Evolutionary conservation across 2,329 filamentous ascomycete genomes (phyloP).

Genomic region (Ilyonectria robusta): DNA sequence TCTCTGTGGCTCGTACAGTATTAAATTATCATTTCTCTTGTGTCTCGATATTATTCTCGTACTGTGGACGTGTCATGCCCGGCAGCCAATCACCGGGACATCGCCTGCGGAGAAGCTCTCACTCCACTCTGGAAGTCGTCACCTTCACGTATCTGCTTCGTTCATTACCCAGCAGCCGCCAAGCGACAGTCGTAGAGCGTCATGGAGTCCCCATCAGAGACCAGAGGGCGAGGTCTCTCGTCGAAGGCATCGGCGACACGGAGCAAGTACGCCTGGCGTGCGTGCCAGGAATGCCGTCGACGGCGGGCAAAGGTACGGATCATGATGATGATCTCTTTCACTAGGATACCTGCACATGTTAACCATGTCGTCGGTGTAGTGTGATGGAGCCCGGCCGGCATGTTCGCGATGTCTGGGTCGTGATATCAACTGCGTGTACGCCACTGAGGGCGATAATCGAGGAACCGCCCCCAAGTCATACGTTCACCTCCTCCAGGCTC

Average conservation of each 20-base stretch:
- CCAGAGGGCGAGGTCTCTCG: background rate
- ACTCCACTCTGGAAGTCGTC: too few species aligned
- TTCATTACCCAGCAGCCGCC: too few species aligned
- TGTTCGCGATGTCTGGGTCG: conserved; percentile 46
- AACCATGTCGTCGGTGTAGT: background rate
- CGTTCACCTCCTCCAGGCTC: conserved; percentile 1
- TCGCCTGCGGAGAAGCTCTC: too few species aligned
- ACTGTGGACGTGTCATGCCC: too few species aligned
- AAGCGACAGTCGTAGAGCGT: too few species aligned
- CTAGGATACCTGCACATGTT: background rate
- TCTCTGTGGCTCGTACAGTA: too few species aligned
- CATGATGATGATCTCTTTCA: too few species aligned
- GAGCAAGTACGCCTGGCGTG: conserved; percentile 43
- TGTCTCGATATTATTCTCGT: too few species aligned
- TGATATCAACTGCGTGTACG: conserved; percentile 45
- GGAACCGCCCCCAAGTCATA: conserved; percentile 3
- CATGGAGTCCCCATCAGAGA: background rate
- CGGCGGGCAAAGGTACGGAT: conserved; percentile 52
- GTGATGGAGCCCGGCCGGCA: conserved; percentile 5
- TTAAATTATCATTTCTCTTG: too few species aligned
- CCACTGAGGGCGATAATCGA: background rate
- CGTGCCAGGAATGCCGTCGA: conserved; percentile 55
- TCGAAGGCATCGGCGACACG: background rate
- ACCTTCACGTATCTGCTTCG: too few species aligned
- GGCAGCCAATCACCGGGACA: too few species aligned